phyloP scores from a whole-genome alignment of 1,139 yeast species.

The Petasospora fabianii region DNA sequence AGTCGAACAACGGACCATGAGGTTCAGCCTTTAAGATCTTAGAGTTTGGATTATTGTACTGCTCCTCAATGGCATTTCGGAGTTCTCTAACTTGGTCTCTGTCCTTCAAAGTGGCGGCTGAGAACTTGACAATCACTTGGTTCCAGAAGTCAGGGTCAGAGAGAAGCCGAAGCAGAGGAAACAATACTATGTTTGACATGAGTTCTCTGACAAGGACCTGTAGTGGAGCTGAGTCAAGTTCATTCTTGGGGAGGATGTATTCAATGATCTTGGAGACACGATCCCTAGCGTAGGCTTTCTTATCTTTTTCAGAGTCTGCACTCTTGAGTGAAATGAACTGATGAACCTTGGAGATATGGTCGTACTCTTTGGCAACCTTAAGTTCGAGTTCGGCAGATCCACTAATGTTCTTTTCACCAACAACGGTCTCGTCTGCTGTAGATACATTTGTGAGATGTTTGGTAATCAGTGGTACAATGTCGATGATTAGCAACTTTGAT shows the following conservation, averaged over 20 bases:
- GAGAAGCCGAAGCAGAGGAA: constrained; percentile 53
- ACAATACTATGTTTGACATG: constrained; percentile 49
- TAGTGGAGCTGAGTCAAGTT: constrained; percentile 48
- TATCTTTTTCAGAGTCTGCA: constrained; percentile 40
- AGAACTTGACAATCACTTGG: constrained; percentile 52
- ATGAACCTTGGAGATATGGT: constrained; percentile 54
- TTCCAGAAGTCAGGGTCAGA: constrained; percentile 81
- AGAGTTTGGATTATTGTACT: constrained; percentile 35
- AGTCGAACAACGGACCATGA: constrained; percentile 21
- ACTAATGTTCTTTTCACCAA: constrained; percentile 30
- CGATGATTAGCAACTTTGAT: constrained; percentile 54
- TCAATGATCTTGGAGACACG: constrained; percentile 47
- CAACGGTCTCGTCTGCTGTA: constrained; percentile 48
- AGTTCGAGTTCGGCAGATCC: constrained; percentile 48
- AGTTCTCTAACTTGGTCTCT: constrained; percentile 72
- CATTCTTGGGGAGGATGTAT: constrained; percentile 44
- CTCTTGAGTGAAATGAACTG: constrained; percentile 51
- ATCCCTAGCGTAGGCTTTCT: constrained; percentile 49
- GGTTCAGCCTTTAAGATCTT: constrained; percentile 4
- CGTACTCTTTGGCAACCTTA: constrained; percentile 58
- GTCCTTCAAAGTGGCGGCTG: constrained; percentile 68
- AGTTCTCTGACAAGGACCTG: constrained; percentile 58
- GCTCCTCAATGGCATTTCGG: constrained; percentile 66
- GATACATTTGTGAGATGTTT: constrained; percentile 58
- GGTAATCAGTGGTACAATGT: constrained; percentile 61